phyloP scores from a whole-genome alignment of 441 rosid genomes.

The Populus tomentosa region DNA sequence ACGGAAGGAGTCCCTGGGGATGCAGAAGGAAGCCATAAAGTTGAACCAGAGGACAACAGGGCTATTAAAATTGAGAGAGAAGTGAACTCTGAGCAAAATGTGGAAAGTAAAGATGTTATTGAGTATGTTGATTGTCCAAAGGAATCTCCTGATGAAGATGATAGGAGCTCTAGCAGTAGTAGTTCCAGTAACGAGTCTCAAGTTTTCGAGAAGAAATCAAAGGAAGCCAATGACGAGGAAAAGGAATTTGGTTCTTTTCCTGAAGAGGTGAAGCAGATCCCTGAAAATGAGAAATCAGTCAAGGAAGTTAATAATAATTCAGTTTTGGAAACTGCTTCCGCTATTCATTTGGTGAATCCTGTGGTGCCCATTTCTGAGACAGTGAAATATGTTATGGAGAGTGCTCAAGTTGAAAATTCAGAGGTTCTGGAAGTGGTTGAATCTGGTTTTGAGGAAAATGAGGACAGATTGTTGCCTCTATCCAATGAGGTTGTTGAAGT shows the following conservation, averaged over 20 bases:
- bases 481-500: conserved; percentile 19
- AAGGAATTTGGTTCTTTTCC: conserved; percentile 19
- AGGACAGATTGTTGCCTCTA: conserved; percentile 17
- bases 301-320: conserved; percentile 27
- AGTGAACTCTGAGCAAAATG: conserved; percentile 28
- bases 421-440: conserved; percentile 25
- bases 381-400: conserved; percentile 7
- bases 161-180: conserved; percentile 22
- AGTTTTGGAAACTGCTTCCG: conserved; percentile 20
- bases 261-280: conserved; percentile 25
- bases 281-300: conserved; percentile 30
- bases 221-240: background rate
- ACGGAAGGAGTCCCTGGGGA: conserved; percentile 19
- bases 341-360: conserved; percentile 14
- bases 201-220: conserved; percentile 24
- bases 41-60: conserved; percentile 22
- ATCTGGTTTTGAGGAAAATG: conserved; percentile 17
- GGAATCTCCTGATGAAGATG: conserved; percentile 21
- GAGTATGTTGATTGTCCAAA: conserved; percentile 31
- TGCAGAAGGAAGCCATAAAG: conserved; percentile 14
- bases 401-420: conserved; percentile 14
- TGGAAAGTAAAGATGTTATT: conserved; percentile 28
- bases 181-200: conserved; percentile 52
- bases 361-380: conserved; percentile 26
- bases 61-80: conserved; percentile 22